These are phyloP conservation scores for Coemansia javaensis DNA, from an alignment of 192 early-diverging fungal genomes.

Conservation along the genomic window DNA sequence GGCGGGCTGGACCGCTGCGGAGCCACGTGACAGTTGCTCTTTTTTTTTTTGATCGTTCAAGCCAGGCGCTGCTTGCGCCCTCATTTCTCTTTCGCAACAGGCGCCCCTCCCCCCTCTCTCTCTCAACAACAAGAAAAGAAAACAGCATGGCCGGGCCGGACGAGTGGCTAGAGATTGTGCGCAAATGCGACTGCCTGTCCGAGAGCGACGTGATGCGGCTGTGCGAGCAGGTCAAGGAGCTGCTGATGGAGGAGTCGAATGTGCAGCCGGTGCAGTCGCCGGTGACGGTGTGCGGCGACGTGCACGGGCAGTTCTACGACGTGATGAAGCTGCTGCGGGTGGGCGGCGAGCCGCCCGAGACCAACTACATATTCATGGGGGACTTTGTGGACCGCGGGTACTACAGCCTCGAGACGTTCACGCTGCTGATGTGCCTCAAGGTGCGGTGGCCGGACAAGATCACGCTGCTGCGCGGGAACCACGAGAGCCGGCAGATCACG, in stretches of 20 bases:
- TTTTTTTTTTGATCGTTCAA: background rate
- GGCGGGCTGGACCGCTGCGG: too few species aligned
- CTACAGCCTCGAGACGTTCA: slow-evolving; percentile 95
- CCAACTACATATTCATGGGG: slow-evolving; percentile 99
- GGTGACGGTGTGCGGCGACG: slow-evolving; percentile 97
- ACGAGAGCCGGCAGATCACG: slow-evolving; percentile 95
- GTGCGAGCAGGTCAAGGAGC: slow-evolving; percentile 97
- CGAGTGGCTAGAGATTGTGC: slow-evolving; percentile 91
- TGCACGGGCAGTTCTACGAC: slow-evolving; percentile 98
- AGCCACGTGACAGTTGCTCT: too few species aligned
- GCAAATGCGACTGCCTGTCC: slow-evolving; percentile 88
- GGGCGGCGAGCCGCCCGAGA: slow-evolving; percentile 89
- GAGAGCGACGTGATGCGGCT: slow-evolving; percentile 96
- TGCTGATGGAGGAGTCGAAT: slow-evolving; percentile 98
- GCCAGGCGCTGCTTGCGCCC: background rate
- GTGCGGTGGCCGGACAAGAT: slow-evolving; percentile 97
- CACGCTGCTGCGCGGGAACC: slow-evolving; percentile 91
- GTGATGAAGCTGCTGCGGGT: slow-evolving; percentile 92
- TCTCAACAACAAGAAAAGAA: background rate
- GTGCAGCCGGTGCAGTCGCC: slow-evolving; percentile 94
- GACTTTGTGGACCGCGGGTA: slow-evolving; percentile 99
- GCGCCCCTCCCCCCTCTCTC: background rate
- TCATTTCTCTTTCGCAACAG: background rate
- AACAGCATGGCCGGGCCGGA: slow-evolving; percentile 75
- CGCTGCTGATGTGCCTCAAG: slow-evolving; percentile 87